A percentile compares a stretch with the other conserved stretches of the same genome.
phyloP scores from a whole-genome alignment of 768 basidiomycete species.

The Xerocomus brunneocitrinus region DNA sequence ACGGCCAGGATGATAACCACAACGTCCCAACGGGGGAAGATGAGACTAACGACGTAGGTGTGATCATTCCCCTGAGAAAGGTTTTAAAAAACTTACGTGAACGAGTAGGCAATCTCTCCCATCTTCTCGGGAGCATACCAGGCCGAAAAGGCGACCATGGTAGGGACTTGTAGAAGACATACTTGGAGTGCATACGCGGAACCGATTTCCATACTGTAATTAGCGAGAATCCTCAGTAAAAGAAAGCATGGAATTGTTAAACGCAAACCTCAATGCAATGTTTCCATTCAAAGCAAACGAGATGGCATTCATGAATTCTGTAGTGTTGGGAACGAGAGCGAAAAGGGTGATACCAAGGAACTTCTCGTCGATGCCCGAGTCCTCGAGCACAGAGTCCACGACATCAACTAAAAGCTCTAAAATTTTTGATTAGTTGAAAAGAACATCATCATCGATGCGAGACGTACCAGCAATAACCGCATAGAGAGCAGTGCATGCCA shows the following conservation, averaged over 20 bases:
- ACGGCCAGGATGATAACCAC: constrained; percentile 92
- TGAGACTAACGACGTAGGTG: constrained; percentile 52
- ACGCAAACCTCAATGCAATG: constrained; percentile 82
- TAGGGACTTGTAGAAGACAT: constrained; percentile 94
- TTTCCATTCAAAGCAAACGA: constrained; percentile 96
- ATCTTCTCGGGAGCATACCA: constrained; percentile 86
- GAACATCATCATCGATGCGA: background rate
- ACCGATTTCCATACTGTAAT: constrained; percentile 92
- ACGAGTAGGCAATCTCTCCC: constrained; percentile 84
- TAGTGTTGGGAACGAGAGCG: constrained; percentile 96
- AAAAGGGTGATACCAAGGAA: constrained; percentile 96
- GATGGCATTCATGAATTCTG: constrained; percentile 99
- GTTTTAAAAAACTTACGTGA: constrained; percentile 64
- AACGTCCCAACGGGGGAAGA: constrained; percentile 98
- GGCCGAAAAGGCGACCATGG: constrained; percentile 98
- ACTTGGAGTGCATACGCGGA: constrained; percentile 99
- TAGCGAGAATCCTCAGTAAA: background rate
- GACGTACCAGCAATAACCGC: constrained; percentile 89
- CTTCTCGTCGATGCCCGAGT: constrained; percentile 93
- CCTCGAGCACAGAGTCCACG: constrained; percentile 88
- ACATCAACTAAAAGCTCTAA: constrained; percentile 91
- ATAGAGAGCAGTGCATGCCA: constrained; percentile 88
- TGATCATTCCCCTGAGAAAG: background rate
- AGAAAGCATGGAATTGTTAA: background rate
- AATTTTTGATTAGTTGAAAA: constrained; percentile 1